Conservation (phyloP, 495 filamentous ascomycete species). For the Chaetomium tenue region DNA sequence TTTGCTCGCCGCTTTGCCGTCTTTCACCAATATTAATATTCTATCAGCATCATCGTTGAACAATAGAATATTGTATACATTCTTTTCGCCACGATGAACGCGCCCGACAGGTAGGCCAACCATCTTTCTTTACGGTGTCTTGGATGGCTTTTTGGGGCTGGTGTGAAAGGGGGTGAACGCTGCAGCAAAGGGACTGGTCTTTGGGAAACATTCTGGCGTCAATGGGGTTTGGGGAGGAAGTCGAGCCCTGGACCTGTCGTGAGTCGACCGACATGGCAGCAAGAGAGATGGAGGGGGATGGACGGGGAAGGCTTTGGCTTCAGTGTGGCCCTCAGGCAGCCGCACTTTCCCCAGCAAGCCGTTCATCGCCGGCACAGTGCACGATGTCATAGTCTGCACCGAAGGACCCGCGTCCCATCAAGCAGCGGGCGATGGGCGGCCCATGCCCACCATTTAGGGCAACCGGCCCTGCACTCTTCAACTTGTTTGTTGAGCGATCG, state of each 20-base stretch:
- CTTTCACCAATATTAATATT: background rate
- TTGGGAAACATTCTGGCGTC: background rate
- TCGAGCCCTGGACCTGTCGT: too few species aligned
- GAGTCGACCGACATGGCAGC: too few species aligned
- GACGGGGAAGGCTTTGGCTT: background rate
- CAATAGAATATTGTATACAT: background rate
- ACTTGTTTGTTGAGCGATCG: background rate
- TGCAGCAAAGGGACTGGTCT: background rate
- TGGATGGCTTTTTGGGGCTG: background rate
- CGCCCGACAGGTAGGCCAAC: constrained; percentile 22
- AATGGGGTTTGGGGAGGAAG: background rate
- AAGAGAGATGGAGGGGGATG: background rate
- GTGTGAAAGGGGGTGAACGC: background rate
- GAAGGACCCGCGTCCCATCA: too few species aligned
- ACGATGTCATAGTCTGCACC: background rate
- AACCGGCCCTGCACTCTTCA: too few species aligned
- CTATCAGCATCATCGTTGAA: background rate
- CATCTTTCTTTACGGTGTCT: background rate
- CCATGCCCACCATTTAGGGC: background rate
- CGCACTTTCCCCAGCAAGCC: background rate
- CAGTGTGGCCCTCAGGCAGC: too few species aligned
- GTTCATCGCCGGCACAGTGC: too few species aligned
- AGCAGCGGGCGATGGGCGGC: background rate
- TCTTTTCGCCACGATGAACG: constrained; percentile 17
- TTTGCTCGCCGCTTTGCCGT: background rate